Conservation (phyloP, 768 basidiomycete species). For the Boletus reticuloceps region DNA sequence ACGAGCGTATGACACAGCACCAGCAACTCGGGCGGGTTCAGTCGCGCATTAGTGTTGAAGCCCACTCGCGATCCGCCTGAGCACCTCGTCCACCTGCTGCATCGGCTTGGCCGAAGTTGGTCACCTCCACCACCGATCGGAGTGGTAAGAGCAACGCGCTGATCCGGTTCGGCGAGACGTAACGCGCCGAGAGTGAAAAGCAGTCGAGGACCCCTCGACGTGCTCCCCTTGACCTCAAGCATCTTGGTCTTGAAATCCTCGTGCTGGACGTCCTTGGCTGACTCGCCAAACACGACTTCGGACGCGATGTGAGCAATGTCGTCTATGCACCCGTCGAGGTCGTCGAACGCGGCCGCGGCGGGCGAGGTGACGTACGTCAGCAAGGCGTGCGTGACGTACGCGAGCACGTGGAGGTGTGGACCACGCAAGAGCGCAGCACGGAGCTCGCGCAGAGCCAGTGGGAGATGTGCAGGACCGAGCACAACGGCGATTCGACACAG, state of each 20-base stretch:
- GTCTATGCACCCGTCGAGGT: conserved; percentile 73
- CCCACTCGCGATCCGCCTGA: conserved; percentile 79
- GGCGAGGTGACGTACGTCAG: conserved; percentile 75
- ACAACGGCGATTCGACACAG: conserved; percentile 73
- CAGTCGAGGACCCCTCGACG: conserved; percentile 84
- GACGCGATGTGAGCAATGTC: conserved; percentile 79
- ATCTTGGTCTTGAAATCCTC: conserved; percentile 95
- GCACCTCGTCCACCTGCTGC: conserved; percentile 83
- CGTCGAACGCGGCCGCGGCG: conserved; percentile 48
- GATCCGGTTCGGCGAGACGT: conserved; percentile 74
- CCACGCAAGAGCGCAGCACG: conserved; percentile 84
- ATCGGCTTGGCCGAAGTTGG: conserved; percentile 76
- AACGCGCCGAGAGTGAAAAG: conserved; percentile 76
- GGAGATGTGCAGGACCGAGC: conserved; percentile 73
- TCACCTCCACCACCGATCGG: conserved; percentile 81
- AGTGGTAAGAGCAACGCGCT: conserved; percentile 75
- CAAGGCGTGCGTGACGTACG: conserved; percentile 78
- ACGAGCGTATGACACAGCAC: conserved; percentile 86
- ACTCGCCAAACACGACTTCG: conserved; percentile 93
- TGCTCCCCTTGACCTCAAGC: conserved; percentile 83
- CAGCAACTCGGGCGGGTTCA: conserved; percentile 69
- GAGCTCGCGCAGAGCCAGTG: conserved; percentile 73
- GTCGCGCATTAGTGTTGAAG: conserved; percentile 78
- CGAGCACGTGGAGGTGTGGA: conserved; percentile 91
- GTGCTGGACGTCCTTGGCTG: conserved; percentile 81